These are phyloP conservation scores for Phytophthora agathidicida DNA, from an alignment of 352 stramenopile species.

Conservation along the genomic window DNA sequence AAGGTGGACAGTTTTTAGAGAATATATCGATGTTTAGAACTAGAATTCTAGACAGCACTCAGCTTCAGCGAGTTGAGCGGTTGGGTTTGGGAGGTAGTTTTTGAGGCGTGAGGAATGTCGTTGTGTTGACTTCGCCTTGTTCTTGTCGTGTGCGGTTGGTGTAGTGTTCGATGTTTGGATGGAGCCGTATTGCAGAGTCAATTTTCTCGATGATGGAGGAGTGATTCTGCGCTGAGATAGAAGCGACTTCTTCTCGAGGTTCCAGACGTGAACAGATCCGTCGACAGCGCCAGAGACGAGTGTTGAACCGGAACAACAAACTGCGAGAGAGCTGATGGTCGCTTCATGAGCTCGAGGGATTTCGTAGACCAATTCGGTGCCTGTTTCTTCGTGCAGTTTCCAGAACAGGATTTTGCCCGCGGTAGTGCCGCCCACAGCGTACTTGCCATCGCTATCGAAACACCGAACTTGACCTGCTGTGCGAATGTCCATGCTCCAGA, in stretches of 20 bases:
- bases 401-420: slow-evolving; percentile 71
- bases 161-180: slow-evolving; percentile 25
- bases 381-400: slow-evolving; percentile 53
- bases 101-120: neutral
- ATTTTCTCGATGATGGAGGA: neutral
- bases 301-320: slow-evolving; percentile 56
- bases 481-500: slow-evolving; percentile 58
- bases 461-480: slow-evolving; percentile 62
- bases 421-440: slow-evolving; percentile 70
- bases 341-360: slow-evolving; percentile 66
- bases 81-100: slow-evolving; percentile 15
- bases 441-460: slow-evolving; percentile 77
- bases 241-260: slow-evolving; percentile 27
- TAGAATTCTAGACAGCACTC: slow-evolving; percentile 46
- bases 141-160: neutral
- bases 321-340: slow-evolving; percentile 65
- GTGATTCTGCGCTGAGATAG: neutral
- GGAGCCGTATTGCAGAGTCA: slow-evolving; percentile 14
- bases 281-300: slow-evolving; percentile 68
- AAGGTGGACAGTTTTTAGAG: slow-evolving; percentile 4
- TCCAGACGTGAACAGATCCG: slow-evolving; percentile 71
- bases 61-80: slow-evolving; percentile 34
- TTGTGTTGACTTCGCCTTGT: neutral
- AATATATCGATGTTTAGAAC: slow-evolving; percentile 22
- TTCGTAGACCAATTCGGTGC: slow-evolving; percentile 60